These are phyloP conservation scores for Bruguiera sexangula DNA, from an alignment of 345 rosid genomes.

Conservation along the genomic window DNA sequence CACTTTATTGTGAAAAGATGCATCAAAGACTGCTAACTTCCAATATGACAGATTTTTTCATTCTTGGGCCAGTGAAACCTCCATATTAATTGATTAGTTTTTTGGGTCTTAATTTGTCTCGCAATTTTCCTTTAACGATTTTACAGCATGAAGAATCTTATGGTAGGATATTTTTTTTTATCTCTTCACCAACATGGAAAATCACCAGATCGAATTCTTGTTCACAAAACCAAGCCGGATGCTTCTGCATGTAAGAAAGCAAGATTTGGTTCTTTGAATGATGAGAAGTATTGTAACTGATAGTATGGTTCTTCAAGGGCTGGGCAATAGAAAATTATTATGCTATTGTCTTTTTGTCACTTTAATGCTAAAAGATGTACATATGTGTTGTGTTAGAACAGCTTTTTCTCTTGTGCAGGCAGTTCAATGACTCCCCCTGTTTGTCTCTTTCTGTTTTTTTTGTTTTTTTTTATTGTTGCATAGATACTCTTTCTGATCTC, in stretches of 20 bases:
- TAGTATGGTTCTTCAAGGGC: neutral
- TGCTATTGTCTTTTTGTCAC: neutral
- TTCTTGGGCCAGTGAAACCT: no score
- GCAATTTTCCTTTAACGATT: neutral
- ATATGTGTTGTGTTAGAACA: no score
- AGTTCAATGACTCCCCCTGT: no score
- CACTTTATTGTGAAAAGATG: no score
- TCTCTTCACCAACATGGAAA: no score
- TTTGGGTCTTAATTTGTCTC: neutral
- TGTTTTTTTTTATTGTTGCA: neutral
- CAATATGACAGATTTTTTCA: no score
- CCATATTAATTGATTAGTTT: neutral
- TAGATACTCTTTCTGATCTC: neutral
- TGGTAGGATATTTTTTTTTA: no score
- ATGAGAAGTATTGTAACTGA: neutral
- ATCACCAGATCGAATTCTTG: no score
- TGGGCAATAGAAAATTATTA: no score
- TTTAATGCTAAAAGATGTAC: neutral
- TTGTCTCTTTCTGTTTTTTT: neutral
- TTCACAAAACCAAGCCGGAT: neutral
- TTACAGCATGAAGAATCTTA: neutral
- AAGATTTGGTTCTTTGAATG: neutral
- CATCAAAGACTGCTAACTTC: no score
- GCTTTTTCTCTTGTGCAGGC: no score
- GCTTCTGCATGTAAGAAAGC: neutral